phyloP scores from a whole-genome alignment of 306 rosid genomes.

The Dryas alaskensis region DNA sequence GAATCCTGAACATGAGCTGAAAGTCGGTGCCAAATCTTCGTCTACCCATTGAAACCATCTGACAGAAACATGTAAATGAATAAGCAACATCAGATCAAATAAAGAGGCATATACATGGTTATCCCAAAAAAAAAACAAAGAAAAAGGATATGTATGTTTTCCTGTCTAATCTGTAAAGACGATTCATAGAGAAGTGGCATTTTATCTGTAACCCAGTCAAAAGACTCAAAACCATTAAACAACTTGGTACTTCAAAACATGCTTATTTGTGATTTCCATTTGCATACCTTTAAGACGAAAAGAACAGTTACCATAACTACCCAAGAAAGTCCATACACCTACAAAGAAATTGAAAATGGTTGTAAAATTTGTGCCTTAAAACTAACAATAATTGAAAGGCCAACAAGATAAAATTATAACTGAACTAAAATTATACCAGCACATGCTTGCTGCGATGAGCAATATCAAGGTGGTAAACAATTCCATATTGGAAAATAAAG shows the following conservation, averaged over 20 bases:
- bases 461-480: slow-evolving; percentile 87
- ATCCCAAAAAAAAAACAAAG: neutral
- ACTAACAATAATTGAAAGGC: slow-evolving; percentile 12
- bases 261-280: neutral
- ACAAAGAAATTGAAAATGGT: slow-evolving; percentile 25
- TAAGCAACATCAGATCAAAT: slow-evolving; percentile 14
- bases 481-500: slow-evolving; percentile 86
- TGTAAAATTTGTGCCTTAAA: slow-evolving; percentile 24
- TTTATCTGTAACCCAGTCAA: neutral
- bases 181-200: slow-evolving; percentile 1
- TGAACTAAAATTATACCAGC: slow-evolving; percentile 48
- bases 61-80: slow-evolving; percentile 26
- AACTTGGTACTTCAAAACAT: neutral
- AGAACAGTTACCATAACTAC: slow-evolving; percentile 60
- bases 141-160: neutral
- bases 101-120: neutral
- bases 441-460: slow-evolving; percentile 59
- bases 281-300: slow-evolving; percentile 76
- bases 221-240: neutral
- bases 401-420: slow-evolving; percentile 19
- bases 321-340: slow-evolving; percentile 94
- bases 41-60: slow-evolving; percentile 94
- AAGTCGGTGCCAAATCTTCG: slow-evolving; percentile 84
- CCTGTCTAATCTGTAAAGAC: neutral
- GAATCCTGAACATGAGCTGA: slow-evolving; percentile 89